These are phyloP conservation scores for Kurtzmaniella quercitrusa DNA, from an alignment of 1,139 yeast species.

Conservation along the genomic window DNA sequence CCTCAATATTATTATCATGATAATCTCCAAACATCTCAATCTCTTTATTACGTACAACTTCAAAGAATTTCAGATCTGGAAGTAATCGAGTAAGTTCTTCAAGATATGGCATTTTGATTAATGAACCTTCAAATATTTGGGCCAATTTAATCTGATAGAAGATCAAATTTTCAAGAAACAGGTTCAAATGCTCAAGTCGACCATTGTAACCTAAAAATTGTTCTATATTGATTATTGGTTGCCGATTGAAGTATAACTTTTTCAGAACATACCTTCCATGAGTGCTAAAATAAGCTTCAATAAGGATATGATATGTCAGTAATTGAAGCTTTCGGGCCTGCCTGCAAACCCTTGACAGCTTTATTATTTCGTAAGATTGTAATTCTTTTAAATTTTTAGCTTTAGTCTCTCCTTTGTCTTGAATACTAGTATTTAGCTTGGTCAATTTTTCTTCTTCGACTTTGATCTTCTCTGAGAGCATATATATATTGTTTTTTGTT, in stretches of 20 bases:
- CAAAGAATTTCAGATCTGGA: slow-evolving; percentile 34
- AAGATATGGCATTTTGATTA: slow-evolving; percentile 30
- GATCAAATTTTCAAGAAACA: slow-evolving; percentile 38
- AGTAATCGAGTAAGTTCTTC: slow-evolving; percentile 23
- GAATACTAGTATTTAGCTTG: slow-evolving; percentile 4
- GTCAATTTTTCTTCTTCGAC: slow-evolving; percentile 10
- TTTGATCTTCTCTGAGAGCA: slow-evolving; percentile 8
- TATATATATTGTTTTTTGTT: slow-evolving; percentile 7
- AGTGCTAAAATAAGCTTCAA: slow-evolving; percentile 20
- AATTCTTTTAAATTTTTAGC: slow-evolving; percentile 9
- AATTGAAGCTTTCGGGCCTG: slow-evolving; percentile 26
- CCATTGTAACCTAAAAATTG: slow-evolving; percentile 26
- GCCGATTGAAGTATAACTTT: slow-evolving; percentile 19
- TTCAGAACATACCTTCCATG: slow-evolving; percentile 3
- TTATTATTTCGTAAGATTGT: slow-evolving; percentile 16
- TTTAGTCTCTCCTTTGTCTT: slow-evolving; percentile 7
- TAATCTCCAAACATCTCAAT: slow-evolving; percentile 21
- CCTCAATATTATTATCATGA: slow-evolving; percentile 12
- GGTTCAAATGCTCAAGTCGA: slow-evolving; percentile 29
- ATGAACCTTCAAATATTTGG: slow-evolving; percentile 18
- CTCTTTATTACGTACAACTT: slow-evolving; percentile 34
- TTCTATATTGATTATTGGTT: slow-evolving; percentile 26
- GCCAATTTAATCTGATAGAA: slow-evolving; percentile 26
- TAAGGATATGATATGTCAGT: slow-evolving; percentile 22
- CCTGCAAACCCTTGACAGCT: slow-evolving; percentile 23